Base-by-base conservation (phyloP, 1,284 basidiomycete genomes). In the Macrocybe sp. region DNA sequence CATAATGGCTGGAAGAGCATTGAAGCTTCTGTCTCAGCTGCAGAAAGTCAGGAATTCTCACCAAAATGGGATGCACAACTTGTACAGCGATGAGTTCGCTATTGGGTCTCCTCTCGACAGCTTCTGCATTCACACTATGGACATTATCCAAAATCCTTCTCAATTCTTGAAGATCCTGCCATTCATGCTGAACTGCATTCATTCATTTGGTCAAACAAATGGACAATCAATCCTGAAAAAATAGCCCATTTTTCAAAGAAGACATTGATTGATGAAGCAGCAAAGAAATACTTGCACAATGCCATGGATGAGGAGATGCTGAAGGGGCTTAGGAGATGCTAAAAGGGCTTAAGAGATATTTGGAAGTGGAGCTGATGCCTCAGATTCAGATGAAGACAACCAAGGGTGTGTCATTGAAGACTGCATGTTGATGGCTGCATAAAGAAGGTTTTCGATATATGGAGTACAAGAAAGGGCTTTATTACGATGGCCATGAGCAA, bases 351-450 rank as follows among this genome's bases (percentile, higher is more conserved):
- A 62, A 63, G 44, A 49, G 57, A 47, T 70, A 72, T 44, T 49
- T 73, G 44, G 64, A 72, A 46, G 7, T 57, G 9, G 61, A 62
- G 35, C 55, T 72, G 3, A 63, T 72, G 40, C 67, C 68, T 62
- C 51, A 54, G 12, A 58, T 55, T 31, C 44, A 47, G 3, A 34
- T 57, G 14, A 55, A 55, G 37, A 47, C 52, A n/a, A 48, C 34
- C 7, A 49, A 53, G 12, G 50, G 53, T 9, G 47, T 60, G 34
- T 36, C 34, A 8, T 36, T n/a, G 68, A 64, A n/a, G n/a, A n/a
- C n/a, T n/a, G n/a, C n/a, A n/a, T n/a, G n/a, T n/a, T n/a, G n/a
- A n/a, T n/a, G n/a, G n/a, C n/a, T n/a, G n/a, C n/a, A n/a, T n/a
- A n/a, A n/a, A n/a, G n/a, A n/a, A n/a, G n/a, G n/a, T n/a, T n/a